These are phyloP conservation scores for Peniophora sp. DNA, from an alignment of 1,284 basidiomycete species.

Conservation along the genomic window DNA sequence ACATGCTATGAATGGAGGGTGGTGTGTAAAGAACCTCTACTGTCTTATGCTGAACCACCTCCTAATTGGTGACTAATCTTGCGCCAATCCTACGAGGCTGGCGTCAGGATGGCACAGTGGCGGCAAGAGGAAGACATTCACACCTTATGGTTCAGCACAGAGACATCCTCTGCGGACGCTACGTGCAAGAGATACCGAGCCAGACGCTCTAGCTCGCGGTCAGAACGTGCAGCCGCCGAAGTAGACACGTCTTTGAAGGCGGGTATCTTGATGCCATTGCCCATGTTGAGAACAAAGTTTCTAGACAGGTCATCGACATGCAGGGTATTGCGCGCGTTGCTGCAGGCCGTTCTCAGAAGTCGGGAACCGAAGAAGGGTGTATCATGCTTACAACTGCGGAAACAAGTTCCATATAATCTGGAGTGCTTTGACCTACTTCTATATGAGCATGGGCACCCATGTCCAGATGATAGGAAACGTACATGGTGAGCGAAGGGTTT, in stretches of 20 bases:
- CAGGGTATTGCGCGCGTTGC: conserved; percentile 71
- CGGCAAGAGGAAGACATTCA: neutral
- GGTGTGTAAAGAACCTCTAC: no score
- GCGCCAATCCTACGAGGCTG: conserved; percentile 16
- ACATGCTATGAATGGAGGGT: neutral
- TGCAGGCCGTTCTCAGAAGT: conserved; percentile 17
- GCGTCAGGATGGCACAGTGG: neutral
- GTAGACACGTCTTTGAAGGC: conserved; percentile 76
- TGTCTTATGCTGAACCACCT: conserved; percentile 9
- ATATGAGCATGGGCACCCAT: no score
- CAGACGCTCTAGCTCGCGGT: conserved; percentile 63
- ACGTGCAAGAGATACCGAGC: conserved; percentile 59
- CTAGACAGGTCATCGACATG: conserved; percentile 86
- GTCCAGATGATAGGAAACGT: no score
- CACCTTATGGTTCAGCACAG: conserved; percentile 54
- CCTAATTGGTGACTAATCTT: conserved; percentile 20
- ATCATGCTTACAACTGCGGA: conserved; percentile 56
- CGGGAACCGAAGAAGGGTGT: neutral
- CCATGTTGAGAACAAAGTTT: conserved; percentile 84
- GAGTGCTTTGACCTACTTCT: conserved; percentile 77
- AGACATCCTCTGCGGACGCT: conserved; percentile 44
- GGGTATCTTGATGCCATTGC: conserved; percentile 76
- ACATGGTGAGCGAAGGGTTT: conserved; percentile 75
- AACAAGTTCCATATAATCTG: conserved; percentile 86
- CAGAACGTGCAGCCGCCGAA: conserved; percentile 40